phyloP scores from a whole-genome alignment of 306 rosid genomes.

The Lagenaria siceraria region DNA sequence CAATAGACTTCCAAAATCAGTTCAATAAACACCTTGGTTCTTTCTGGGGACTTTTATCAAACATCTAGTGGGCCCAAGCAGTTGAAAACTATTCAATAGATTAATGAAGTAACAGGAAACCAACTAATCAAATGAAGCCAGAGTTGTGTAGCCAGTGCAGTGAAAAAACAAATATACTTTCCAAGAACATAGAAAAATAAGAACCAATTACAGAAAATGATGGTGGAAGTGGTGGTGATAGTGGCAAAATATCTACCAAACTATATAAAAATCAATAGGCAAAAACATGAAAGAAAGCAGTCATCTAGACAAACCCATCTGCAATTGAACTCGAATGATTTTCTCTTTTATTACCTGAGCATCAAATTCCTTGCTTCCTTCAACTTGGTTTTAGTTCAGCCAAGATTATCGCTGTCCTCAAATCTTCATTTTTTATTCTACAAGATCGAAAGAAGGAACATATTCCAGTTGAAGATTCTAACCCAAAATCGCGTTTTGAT shows the following conservation, averaged over 20 bases:
- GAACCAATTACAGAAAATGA: background rate
- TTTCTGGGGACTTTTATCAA: background rate
- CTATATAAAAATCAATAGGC: background rate
- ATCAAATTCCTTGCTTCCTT: constrained; percentile 1
- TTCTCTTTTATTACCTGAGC: background rate
- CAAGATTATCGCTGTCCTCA: background rate
- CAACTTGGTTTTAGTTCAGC: background rate
- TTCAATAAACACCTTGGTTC: background rate
- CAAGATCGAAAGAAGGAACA: background rate
- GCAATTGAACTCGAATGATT: background rate
- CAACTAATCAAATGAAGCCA: background rate
- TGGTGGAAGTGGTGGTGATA: background rate
- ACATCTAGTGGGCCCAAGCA: background rate
- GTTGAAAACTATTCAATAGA: background rate
- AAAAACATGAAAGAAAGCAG: background rate
- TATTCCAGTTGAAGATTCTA: background rate
- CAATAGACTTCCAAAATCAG: background rate
- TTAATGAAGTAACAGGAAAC: background rate
- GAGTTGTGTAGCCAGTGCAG: background rate
- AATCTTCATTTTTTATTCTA: background rate
- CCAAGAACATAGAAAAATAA: background rate
- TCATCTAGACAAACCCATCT: background rate
- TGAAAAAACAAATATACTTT: background rate
- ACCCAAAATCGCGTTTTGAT: background rate
- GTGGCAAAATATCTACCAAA: background rate